Base-by-base conservation (phyloP, 2,329 filamentous ascomycete species). In the Colletotrichum tofieldiae region DNA sequence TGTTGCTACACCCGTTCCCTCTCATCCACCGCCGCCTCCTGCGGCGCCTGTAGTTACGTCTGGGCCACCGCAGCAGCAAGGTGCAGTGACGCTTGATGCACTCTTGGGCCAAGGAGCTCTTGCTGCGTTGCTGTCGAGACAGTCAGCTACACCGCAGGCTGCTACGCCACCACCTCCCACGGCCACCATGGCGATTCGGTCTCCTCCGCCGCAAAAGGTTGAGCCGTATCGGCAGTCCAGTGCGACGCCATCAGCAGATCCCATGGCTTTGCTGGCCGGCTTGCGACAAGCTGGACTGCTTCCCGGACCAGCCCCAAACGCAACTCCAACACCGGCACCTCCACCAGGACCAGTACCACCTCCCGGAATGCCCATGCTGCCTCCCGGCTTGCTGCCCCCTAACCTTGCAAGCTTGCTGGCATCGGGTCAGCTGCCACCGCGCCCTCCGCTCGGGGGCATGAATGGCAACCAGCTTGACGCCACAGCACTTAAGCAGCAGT, bases 401-500 rank as follows among this genome's bases (percentile, higher is more conserved):
- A 81, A 81, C 54, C 78, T 84, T 71, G 79, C 81, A 23, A 83
- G 78, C 59, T 76, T 84, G 32, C 67, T 85, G 60, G 77, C 82
- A 51, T 68, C 70, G 5, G 80, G 79, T 65, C 76, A 65, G 39
- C 56, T 73, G 45, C 67, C 71, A 29, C 67, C 71, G 23, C 62
- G 62, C 11, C 63, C 76, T 12, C 75, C 76, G 4, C 58, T 84
- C 47, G 80, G 78, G 23, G 81, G 84, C 20, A 81, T 84, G 60
- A 86, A 85, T 75, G 86, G 88, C 73, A 87, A 91, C 26, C 86
- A 89, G 66, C 85, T 96, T 75, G 92, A 89, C 66, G 87, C 91
- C 5, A 86, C 88, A 8, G 93, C 93, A 37, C 86, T 97, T 54
- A 95, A 94, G 73, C 80, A 83, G 83, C 90, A 93, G 90, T 94